Conservation (phyloP, 257 asterid genomes). For the Ilex asprella region DNA sequence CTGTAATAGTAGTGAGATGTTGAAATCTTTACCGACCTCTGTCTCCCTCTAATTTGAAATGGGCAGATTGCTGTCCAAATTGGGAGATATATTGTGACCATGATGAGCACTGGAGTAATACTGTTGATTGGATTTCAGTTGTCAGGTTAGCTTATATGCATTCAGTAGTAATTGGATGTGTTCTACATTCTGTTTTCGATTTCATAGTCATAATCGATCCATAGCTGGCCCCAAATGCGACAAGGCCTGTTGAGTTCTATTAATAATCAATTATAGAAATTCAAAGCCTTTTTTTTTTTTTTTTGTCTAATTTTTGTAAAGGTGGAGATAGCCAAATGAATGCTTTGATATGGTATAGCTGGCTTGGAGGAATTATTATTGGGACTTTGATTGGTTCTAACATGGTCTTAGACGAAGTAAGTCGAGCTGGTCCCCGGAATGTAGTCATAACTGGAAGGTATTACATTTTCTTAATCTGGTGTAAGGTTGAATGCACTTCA, state of each 20-base stretch:
- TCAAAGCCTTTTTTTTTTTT: constrained; percentile 8
- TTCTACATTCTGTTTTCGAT: too few relatives aligned
- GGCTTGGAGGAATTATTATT: constrained; percentile 92
- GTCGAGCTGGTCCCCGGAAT: constrained; percentile 94
- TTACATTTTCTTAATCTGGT: neutral
- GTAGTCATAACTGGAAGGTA: constrained; percentile 97
- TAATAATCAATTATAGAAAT: neutral
- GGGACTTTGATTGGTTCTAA: constrained; percentile 97
- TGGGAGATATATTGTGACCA: constrained; percentile 82
- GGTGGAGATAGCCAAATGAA: constrained; percentile 94
- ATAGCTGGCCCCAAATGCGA: neutral
- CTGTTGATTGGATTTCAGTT: constrained; percentile 80
- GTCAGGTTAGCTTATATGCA: constrained; percentile 57
- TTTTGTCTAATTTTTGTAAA: constrained; percentile 17
- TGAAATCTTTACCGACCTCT: neutral
- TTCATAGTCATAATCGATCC: too few relatives aligned
- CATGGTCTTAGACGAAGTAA: constrained; percentile 92
- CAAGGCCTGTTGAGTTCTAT: neutral
- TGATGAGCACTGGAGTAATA: constrained; percentile 86
- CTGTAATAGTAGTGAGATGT: neutral
- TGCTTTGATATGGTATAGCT: constrained; percentile 89
- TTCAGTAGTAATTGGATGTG: neutral
- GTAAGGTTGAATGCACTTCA: neutral
- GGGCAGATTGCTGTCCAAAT: constrained; percentile 65
- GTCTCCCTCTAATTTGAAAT: constrained; percentile 3